Conservation (phyloP, 1,284 basidiomycete species). For the Bjerkandera adusta region DNA sequence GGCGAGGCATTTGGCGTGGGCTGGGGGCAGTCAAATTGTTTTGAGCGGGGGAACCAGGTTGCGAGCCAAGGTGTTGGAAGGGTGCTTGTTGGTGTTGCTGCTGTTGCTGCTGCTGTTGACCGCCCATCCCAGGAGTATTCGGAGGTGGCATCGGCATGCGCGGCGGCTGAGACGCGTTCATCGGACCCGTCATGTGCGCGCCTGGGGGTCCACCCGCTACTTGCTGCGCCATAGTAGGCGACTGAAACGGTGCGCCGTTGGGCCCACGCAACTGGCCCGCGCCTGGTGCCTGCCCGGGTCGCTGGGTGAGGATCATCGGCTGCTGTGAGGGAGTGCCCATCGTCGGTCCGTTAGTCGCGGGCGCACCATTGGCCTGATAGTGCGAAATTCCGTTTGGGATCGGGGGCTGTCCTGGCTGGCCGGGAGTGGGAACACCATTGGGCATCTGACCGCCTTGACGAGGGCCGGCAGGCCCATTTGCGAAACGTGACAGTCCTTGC, state of each 20-base stretch:
- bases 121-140: conserved; percentile 33
- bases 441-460: conserved; percentile 19
- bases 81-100: no score
- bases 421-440: conserved; percentile 32
- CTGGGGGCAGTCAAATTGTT: conserved; percentile 48
- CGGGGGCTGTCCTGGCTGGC: conserved; percentile 29
- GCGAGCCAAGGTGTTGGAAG: conserved; percentile 40
- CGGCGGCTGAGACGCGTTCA: no score
- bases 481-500: conserved; percentile 17
- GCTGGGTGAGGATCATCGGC: conserved; percentile 31
- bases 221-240: conserved; percentile 40
- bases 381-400: conserved; percentile 32
- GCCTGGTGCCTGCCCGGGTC: conserved; percentile 24
- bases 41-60: conserved; percentile 49
- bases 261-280: conserved; percentile 36
- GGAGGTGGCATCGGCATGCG: conserved; percentile 54
- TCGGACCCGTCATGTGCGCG: conserved; percentile 33
- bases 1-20: conserved; percentile 41
- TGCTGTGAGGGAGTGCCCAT: conserved; percentile 21
- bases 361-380: conserved; percentile 24
- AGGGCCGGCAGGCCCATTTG: conserved; percentile 5
- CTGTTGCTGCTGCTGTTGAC: conserved; percentile 38
- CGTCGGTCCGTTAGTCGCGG: conserved; percentile 10
- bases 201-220: conserved; percentile 48
- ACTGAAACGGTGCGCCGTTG: conserved; percentile 41